Percentiles rank a stretch among this genome's conserved stretches.
Evolutionary conservation across 2,329 filamentous ascomycete genomes (phyloP).

Genomic region (Xylariaceae sp.): DNA sequence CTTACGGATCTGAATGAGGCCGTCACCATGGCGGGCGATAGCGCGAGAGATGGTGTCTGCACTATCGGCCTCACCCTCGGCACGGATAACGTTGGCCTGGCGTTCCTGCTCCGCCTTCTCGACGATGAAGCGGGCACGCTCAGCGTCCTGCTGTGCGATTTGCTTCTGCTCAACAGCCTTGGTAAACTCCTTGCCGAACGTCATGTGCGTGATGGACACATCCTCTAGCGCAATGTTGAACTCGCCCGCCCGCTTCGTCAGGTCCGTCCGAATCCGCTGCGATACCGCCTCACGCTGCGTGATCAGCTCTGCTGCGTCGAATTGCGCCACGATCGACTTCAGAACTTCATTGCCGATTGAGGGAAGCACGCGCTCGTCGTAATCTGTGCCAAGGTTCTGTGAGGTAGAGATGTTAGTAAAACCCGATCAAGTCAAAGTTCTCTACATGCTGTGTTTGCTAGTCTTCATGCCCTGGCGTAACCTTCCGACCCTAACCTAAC

Average conservation of each 20-base stretch:
- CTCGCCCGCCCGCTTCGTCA: constrained; percentile 89
- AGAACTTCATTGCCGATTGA: constrained; percentile 99
- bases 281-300: constrained; percentile 97
- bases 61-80: constrained; percentile 96
- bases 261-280: constrained; percentile 89
- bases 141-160: constrained; percentile 98
- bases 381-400: constrained; percentile 95
- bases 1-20: constrained; percentile 92
- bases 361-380: constrained; percentile 97
- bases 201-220: constrained; percentile 99
- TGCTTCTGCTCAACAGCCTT: constrained; percentile 99
- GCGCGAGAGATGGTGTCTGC: constrained; percentile 95
- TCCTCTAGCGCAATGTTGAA: constrained; percentile 99
- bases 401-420: constrained; percentile 5
- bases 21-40: constrained; percentile 90
- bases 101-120: constrained; percentile 98
- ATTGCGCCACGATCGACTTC: constrained; percentile 97
- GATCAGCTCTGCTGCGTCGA: constrained; percentile 98
- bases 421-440: too few species aligned
- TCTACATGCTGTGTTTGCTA: too few species aligned
- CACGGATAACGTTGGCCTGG: constrained; percentile 97
- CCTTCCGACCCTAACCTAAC: too few species aligned
- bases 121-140: constrained; percentile 96
- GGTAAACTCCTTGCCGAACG: constrained; percentile 98
- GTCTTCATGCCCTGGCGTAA: too few species aligned